phyloP scores from a whole-genome alignment of 345 rosid genomes.

The Citrus cavaleriei region DNA sequence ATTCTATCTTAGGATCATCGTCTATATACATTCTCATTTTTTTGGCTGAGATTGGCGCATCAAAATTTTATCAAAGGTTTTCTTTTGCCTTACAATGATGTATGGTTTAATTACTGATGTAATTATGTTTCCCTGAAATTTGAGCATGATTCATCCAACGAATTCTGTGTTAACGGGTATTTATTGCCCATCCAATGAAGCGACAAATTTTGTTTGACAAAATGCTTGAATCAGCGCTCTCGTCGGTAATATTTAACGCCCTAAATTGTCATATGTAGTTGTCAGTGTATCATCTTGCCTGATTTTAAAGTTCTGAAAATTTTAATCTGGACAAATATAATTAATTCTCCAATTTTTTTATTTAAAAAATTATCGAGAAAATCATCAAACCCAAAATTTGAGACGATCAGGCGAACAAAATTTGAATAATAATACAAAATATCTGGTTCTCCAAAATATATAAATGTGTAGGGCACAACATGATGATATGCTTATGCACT shows the following conservation, averaged over 20 bases:
- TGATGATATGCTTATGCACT: neutral
- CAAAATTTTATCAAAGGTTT: neutral
- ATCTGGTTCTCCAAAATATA: neutral
- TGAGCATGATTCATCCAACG: neutral
- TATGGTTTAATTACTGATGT: too few species aligned
- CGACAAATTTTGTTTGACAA: neutral
- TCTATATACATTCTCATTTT: neutral
- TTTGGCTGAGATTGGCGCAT: neutral
- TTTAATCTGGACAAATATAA: neutral
- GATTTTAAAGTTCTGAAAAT: neutral
- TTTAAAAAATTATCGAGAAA: neutral
- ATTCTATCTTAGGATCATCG: neutral
- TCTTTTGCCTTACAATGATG: neutral
- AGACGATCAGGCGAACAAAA: neutral
- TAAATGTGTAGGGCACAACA: neutral
- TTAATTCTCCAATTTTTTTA: neutral
- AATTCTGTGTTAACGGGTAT: neutral
- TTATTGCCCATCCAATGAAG: neutral
- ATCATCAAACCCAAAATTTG: neutral
- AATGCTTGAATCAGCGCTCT: neutral
- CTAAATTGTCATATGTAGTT: neutral
- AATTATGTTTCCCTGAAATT: too few species aligned
- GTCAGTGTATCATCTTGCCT: neutral
- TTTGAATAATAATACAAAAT: neutral
- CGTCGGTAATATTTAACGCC: neutral